Conservation (phyloP, 139 green algal genomes). For the Pedinophyceae sp. region DNA sequence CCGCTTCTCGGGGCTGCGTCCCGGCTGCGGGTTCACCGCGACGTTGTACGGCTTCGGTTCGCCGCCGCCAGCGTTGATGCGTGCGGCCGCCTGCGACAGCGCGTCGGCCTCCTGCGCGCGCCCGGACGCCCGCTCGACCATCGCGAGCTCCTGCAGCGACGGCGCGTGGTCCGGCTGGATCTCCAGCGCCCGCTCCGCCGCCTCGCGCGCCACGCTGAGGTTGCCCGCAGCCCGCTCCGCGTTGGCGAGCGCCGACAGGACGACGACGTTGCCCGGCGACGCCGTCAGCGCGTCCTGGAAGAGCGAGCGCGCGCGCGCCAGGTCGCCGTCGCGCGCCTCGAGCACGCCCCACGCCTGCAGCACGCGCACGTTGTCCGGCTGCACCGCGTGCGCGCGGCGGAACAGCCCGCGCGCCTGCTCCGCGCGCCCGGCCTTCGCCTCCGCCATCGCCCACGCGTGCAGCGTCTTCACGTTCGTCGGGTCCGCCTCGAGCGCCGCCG, state of each 20-base stretch:
- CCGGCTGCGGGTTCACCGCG: too few species aligned
- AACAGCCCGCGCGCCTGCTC: constrained; percentile 14
- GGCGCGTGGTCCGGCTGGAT: constrained; percentile 10
- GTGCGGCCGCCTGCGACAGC: too few species aligned
- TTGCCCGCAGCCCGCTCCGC: constrained; percentile 23
- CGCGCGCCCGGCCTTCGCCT: constrained; percentile 9
- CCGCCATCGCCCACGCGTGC: constrained; percentile 28
- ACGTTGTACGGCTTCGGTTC: too few species aligned
- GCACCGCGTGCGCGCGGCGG: constrained; percentile 5
- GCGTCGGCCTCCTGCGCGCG: constrained; percentile 5
- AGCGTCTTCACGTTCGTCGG: constrained; percentile 1
- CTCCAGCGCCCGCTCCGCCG: constrained; percentile 19
- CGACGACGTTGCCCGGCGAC: constrained; percentile 4
- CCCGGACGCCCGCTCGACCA: constrained; percentile 9
- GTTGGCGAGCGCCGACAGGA: background rate
- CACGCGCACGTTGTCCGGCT: constrained; percentile 13
- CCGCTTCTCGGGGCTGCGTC: too few species aligned
- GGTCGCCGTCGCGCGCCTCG: constrained; percentile 22
- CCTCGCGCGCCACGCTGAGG: constrained; percentile 5
- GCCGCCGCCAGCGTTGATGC: too few species aligned
- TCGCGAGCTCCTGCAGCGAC: constrained; percentile 11
- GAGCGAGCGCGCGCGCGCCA: constrained; percentile 17
- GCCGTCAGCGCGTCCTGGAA: constrained; percentile 16
- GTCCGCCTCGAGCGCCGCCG: constrained; percentile 13
- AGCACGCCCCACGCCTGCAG: constrained; percentile 25